phyloP scores from a whole-genome alignment of 2,329 filamentous ascomycete species.

The Penicillium sp. region DNA sequence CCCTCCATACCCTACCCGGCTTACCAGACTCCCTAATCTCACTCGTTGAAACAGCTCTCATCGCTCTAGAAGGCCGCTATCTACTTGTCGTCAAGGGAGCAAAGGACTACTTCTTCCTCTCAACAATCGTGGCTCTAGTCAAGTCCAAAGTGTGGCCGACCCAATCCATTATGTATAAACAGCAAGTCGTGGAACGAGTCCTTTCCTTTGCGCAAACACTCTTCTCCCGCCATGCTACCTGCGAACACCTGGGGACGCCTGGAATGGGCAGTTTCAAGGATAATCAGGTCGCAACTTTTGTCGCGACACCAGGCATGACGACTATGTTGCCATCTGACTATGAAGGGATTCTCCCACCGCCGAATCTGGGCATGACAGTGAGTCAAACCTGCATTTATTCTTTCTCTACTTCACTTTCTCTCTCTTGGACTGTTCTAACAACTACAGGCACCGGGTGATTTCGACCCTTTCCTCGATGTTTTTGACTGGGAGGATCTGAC shows the following conservation, averaged over 20 bases:
- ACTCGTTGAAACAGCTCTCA: constrained; percentile 36
- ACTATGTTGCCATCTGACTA: constrained; percentile 28
- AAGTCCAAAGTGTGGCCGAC: constrained; percentile 40
- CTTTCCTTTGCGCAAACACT: constrained; percentile 41
- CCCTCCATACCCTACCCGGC: constrained; percentile 33
- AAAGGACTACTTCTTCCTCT: constrained; percentile 46
- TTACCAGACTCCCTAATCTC: constrained; percentile 39
- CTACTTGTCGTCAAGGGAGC: constrained; percentile 41
- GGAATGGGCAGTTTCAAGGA: constrained; percentile 38
- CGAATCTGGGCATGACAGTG: constrained; percentile 30
- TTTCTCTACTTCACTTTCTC: background rate
- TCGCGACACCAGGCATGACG: constrained; percentile 25
- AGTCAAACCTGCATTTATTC: constrained; percentile 6
- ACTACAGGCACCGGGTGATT: constrained; percentile 29
- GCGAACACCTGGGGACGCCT: constrained; percentile 33
- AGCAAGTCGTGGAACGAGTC: constrained; percentile 42
- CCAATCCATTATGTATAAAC: constrained; percentile 38
- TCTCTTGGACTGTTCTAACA: constrained; percentile 8
- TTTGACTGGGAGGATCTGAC: constrained; percentile 41
- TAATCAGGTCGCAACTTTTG: constrained; percentile 34
- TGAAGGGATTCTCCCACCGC: constrained; percentile 25
- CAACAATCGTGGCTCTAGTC: constrained; percentile 39
- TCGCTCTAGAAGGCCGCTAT: constrained; percentile 36
- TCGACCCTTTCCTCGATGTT: constrained; percentile 40
- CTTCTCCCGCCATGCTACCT: constrained; percentile 38